Evolutionary conservation across 2,329 filamentous ascomycete species (phyloP), one percentile per base, ranked within the genome.

Genomic region (Colletotrichum noveboracense): DNA sequence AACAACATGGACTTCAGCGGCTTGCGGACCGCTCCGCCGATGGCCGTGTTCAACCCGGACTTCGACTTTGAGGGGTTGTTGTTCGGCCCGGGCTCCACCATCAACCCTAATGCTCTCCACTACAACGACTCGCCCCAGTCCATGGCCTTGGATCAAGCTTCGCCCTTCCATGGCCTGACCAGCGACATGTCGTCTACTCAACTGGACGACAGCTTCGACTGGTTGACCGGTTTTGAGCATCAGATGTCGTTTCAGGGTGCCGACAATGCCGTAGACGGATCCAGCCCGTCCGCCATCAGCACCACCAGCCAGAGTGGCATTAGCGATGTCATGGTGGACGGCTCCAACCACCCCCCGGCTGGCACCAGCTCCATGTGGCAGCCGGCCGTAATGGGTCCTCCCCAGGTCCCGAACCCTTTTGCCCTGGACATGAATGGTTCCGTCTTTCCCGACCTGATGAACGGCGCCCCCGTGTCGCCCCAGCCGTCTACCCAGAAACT

Each of bases 281-380:
- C 97, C 13, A 98, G 97, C 16, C 97, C 97, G 18, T 98, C 97
- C 10, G 96, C 96, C 62, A 96, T 98, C 84, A 98, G 96, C 87
- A 98, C 95, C 58, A 95, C 95, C 75, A 98, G 96, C 85, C 96
- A 97, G 82, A 96, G 94, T 83, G 95, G 94, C 66, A 94, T 96
- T 84, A 97, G 95, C 85, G 97, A 98, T 83, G 92, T 96, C 75
- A 96, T 98, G 93, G 89, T 97, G 74, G 96, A 98, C 84, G 95
- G 95, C 75, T 92, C 91, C 48, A 94, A 93, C 83, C 92, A 93
- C 78, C 88, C 90, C 48, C 86, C 89, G 73, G 87, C 86, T 76
- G 86, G 85, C 69, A 87, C 89, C 66, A 87, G 88, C 78, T 89
- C 91, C 66, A 92, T 94, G 87, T 95, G 94, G 93, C 91, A 94